Conservation (phyloP, 2,329 filamentous ascomycete species). For the Nakataea oryzae region DNA sequence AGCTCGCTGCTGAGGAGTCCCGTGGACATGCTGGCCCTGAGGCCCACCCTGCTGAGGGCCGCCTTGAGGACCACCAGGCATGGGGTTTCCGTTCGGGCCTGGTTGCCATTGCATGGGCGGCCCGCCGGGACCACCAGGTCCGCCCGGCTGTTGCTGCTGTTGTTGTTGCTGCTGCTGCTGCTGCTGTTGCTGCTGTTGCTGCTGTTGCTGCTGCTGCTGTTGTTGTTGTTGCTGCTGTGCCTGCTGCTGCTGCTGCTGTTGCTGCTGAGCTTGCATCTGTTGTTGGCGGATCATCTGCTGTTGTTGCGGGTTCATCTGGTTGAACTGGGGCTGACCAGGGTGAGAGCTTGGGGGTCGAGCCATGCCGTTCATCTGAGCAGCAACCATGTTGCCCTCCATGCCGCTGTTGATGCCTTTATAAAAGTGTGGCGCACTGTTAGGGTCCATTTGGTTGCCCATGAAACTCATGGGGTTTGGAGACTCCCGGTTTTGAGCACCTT, state of each 20-base stretch:
- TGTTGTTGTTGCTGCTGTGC: constrained; percentile 37
- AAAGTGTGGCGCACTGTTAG: constrained; percentile 48
- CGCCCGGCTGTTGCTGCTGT: constrained; percentile 16
- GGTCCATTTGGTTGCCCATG: constrained; percentile 53
- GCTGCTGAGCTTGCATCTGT: constrained; percentile 13
- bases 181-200: constrained; percentile 18
- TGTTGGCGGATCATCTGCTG: constrained; percentile 47
- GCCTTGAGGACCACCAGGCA: constrained; percentile 20
- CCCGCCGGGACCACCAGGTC: constrained; percentile 22
- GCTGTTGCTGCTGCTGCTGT: constrained; percentile 22
- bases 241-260: constrained; percentile 42
- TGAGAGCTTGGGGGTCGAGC: constrained; percentile 64
- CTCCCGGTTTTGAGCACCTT: constrained; percentile 54
- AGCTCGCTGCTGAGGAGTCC: constrained; percentile 58
- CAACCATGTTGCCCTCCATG: constrained; percentile 44
- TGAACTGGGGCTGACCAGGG: constrained; percentile 44
- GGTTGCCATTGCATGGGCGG: constrained; percentile 38
- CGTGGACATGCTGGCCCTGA: constrained; percentile 45
- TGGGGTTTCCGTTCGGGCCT: constrained; percentile 29
- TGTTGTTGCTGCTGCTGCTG: constrained; percentile 26
- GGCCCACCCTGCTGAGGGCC: constrained; percentile 27
- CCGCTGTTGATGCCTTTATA: constrained; percentile 40
- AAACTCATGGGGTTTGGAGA: constrained; percentile 56
- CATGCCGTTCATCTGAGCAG: constrained; percentile 40
- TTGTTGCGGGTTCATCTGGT: constrained; percentile 49